Conservation (phyloP, 768 basidiomycete genomes). For the Mycena rebaudengoi region DNA sequence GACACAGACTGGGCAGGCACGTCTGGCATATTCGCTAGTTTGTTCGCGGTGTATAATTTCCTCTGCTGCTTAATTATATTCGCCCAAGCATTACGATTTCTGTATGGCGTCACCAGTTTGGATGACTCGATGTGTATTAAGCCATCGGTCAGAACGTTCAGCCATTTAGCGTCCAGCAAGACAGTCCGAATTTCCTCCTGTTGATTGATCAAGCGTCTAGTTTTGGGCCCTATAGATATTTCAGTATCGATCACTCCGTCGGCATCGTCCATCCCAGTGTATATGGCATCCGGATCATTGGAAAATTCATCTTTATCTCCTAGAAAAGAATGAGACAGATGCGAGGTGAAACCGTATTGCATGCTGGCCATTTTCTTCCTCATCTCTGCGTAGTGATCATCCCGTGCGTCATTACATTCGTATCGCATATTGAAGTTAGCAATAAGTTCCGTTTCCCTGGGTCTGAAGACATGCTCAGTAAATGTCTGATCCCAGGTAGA, state of each 20-base stretch:
- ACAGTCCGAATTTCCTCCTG: neutral
- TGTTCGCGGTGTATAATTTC: neutral
- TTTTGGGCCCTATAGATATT: neutral
- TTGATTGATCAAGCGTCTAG: neutral
- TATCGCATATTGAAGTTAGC: constrained; percentile 36
- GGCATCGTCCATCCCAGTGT: neutral
- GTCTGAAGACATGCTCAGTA: constrained; percentile 18
- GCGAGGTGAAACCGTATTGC: no score
- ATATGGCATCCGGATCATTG: neutral
- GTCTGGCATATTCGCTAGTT: neutral
- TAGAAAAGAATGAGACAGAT: no score
- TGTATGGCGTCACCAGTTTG: neutral
- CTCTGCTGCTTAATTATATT: neutral
- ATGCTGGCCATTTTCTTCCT: constrained; percentile 19
- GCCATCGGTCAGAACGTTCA: neutral
- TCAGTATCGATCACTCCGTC: neutral
- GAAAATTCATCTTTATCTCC: neutral
- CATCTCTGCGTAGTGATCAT: constrained; percentile 33
- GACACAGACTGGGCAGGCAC: no score
- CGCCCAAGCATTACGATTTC: neutral
- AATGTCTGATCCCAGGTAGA: constrained; percentile 29
- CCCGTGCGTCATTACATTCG: constrained; percentile 40
- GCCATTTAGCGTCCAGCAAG: neutral
- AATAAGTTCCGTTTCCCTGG: constrained; percentile 24
- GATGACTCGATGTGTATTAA: neutral